These are phyloP conservation scores for Oryza punctata DNA, from an alignment of 176 grass and related monocot genomes.

Conservation along the genomic window DNA sequence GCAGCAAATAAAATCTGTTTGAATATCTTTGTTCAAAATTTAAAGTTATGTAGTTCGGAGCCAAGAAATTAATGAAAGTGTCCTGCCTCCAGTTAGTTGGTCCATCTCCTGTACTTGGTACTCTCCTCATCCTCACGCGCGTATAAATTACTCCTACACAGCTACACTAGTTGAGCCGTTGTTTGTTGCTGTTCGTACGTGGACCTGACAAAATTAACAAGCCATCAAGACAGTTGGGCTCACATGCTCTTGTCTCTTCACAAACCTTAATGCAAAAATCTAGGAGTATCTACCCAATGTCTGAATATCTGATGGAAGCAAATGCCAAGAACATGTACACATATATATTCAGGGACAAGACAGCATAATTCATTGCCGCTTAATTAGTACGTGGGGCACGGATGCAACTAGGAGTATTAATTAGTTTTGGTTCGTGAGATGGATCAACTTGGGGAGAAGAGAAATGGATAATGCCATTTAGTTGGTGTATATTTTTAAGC, in stretches of 20 bases:
- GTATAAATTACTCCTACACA: neutral
- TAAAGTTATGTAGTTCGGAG: neutral
- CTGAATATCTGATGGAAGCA: neutral
- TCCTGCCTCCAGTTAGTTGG: neutral
- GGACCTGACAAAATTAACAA: conserved; percentile 9
- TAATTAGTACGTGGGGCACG: neutral
- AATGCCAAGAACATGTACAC: neutral
- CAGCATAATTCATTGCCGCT: neutral
- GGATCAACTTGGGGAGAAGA: neutral
- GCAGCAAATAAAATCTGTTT: neutral
- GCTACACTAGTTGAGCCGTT: neutral
- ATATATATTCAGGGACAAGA: neutral
- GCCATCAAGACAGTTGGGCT: conserved; percentile 10
- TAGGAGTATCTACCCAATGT: neutral
- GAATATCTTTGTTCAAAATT: neutral
- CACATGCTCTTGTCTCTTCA: neutral
- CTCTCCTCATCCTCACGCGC: neutral
- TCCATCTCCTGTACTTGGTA: neutral
- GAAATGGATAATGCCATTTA: neutral
- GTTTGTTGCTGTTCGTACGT: neutral
- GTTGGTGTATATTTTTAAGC: neutral
- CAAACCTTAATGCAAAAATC: conserved; percentile 8
- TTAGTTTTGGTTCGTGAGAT: neutral
- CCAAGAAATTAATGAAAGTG: neutral
- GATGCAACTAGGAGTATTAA: neutral